A percentile compares a stretch with the other conserved stretches of the same genome.
Evolutionary conservation across 495 filamentous ascomycete species (phyloP).

Genomic region (Sabuloglossum arenarium): DNA sequence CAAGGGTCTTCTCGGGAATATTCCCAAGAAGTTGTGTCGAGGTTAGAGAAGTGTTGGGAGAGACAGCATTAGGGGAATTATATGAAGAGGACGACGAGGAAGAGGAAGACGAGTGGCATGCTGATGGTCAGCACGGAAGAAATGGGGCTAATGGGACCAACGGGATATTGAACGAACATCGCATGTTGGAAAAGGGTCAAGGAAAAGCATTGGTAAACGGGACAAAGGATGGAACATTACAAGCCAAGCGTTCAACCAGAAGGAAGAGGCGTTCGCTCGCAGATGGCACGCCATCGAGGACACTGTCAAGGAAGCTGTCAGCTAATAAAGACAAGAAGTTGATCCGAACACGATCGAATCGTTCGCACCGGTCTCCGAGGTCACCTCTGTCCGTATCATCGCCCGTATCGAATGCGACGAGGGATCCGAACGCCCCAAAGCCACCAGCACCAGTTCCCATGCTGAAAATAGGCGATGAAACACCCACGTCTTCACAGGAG

Average conservation of each 20-base stretch:
- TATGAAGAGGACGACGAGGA: constrained; percentile 33
- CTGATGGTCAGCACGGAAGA: too few species aligned
- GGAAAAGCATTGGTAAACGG: neutral
- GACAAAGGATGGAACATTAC: neutral
- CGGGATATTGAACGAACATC: neutral
- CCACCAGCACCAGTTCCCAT: constrained; percentile 88
- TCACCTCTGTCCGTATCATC: constrained; percentile 10
- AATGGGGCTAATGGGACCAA: neutral
- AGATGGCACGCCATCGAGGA: neutral
- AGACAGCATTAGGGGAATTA: constrained; percentile 24
- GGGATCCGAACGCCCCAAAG: constrained; percentile 43
- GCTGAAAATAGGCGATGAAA: constrained; percentile 94
- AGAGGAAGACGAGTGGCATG: constrained; percentile 13
- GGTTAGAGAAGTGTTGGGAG: constrained; percentile 28
- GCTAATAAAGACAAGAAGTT: neutral
- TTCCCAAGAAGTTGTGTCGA: constrained; percentile 89
- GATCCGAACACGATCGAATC: constrained; percentile 1
- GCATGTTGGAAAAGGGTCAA: neutral
- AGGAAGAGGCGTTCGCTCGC: neutral
- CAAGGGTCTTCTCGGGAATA: constrained; percentile 89
- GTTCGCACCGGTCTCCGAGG: constrained; percentile 2
- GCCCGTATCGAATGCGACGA: constrained; percentile 15
- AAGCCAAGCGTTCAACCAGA: neutral
- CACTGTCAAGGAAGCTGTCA: constrained; percentile 1
- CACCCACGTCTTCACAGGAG: constrained; percentile 66